phyloP scores from a whole-genome alignment of 257 asterid genomes.

The Nemophila menziesii region DNA sequence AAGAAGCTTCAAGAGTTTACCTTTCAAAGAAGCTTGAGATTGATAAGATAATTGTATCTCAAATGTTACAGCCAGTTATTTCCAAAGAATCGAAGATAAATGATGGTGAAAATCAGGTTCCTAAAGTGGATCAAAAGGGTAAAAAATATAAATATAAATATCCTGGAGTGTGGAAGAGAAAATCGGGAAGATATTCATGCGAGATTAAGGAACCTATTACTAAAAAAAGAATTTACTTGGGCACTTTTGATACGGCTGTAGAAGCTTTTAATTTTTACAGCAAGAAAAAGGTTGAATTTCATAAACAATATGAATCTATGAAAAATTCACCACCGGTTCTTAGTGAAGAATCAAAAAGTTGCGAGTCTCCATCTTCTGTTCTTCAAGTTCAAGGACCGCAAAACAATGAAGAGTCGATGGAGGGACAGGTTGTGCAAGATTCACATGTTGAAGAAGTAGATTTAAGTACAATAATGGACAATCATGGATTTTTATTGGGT shows the following conservation, averaged over 20 bases:
- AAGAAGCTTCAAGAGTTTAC: no score
- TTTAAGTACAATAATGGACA: background rate
- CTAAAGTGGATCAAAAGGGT: background rate
- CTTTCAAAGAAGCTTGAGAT: no score
- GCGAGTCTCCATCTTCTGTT: background rate
- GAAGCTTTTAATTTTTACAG: background rate
- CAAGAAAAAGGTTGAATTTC: background rate
- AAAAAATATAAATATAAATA: no score
- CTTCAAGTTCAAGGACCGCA: background rate
- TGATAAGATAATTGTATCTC: no score
- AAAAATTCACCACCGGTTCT: background rate
- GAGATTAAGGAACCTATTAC: background rate
- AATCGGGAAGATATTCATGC: background rate
- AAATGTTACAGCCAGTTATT: background rate
- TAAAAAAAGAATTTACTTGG: constrained; percentile 1
- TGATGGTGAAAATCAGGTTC: no score
- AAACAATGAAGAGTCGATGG: background rate
- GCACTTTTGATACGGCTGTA: constrained; percentile 1
- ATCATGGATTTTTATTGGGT: constrained; percentile 4
- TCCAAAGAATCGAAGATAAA: no score
- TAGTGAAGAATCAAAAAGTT: no score
- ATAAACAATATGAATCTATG: background rate
- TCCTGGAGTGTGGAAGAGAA: background rate
- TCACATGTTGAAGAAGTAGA: background rate
- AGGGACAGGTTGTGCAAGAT: constrained; percentile 2